Evolutionary conservation across 805 yeast species (phyloP).

Genomic region (Zygotorulaspora sp.): DNA sequence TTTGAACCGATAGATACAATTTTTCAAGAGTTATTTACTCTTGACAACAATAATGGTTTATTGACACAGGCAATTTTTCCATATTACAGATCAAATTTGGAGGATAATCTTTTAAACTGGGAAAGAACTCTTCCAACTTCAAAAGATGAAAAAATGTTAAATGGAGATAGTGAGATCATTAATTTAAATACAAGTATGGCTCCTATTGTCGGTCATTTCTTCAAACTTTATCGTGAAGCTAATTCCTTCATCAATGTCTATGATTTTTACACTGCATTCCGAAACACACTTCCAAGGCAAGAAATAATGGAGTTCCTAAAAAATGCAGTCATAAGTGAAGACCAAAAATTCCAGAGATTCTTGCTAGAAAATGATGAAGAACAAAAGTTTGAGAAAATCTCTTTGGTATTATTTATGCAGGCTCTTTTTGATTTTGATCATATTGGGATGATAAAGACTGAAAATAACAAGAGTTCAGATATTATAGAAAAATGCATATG

Average conservation of each 20-base stretch:
- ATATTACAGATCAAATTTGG: conserved; percentile 28
- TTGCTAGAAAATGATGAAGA: conserved; percentile 24
- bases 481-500: conserved; percentile 33
- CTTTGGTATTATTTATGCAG: conserved; percentile 71
- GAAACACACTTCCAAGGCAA: conserved; percentile 41
- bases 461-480: conserved; percentile 36
- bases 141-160: background rate
- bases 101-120: conserved; percentile 32
- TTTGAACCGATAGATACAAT: conserved; percentile 33
- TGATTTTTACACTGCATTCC: conserved; percentile 63
- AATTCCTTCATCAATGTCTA: conserved; percentile 60
- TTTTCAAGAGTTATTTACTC: conserved; percentile 34
- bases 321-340: conserved; percentile 25
- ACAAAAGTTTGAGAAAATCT: conserved; percentile 56
- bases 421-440: conserved; percentile 64
- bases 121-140: conserved; percentile 24
- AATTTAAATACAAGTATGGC: conserved; percentile 38
- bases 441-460: conserved; percentile 65
- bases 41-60: conserved; percentile 32
- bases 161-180: conserved; percentile 12
- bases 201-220: conserved; percentile 56
- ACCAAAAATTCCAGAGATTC: conserved; percentile 28
- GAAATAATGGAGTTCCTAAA: conserved; percentile 27
- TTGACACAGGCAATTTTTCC: conserved; percentile 34
- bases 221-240: conserved; percentile 73